Conservation (phyloP, 768 basidiomycete genomes). For the Rubroboletus satanas region DNA sequence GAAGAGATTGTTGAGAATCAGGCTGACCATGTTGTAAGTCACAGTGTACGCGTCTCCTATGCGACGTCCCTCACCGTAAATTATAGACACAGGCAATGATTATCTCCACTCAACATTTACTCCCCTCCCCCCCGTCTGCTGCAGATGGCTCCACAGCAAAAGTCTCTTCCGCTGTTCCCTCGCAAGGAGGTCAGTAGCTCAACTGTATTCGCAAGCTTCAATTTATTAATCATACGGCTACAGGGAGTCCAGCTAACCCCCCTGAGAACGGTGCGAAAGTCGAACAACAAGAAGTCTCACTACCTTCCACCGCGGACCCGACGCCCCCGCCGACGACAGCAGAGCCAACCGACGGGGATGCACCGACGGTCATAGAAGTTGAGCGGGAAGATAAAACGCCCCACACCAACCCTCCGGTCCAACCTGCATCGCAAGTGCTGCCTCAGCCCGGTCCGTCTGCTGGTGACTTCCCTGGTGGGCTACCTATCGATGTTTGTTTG, state of each 20-base stretch:
- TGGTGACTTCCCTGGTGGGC: constrained; percentile 38
- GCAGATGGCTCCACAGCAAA: constrained; percentile 26
- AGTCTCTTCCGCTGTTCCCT: constrained; percentile 19
- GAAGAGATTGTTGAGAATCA: constrained; percentile 69
- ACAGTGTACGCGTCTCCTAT: neutral
- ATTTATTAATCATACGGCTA: neutral
- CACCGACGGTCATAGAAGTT: constrained; percentile 45
- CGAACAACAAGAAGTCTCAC: constrained; percentile 34
- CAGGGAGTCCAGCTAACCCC: constrained; percentile 23
- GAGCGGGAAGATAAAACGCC: constrained; percentile 39
- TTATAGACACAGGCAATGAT: constrained; percentile 84
- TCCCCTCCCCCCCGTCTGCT: constrained; percentile 38
- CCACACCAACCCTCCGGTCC: constrained; percentile 27
- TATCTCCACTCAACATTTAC: constrained; percentile 81
- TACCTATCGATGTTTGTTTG: constrained; percentile 70
- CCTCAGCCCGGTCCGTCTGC: constrained; percentile 23
- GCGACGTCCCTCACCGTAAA: constrained; percentile 1
- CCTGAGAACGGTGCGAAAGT: constrained; percentile 28
- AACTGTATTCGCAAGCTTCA: neutral
- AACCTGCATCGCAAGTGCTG: constrained; percentile 11
- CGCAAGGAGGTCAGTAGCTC: constrained; percentile 25
- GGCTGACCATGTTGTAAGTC: constrained; percentile 49
- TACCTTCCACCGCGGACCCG: constrained; percentile 32
- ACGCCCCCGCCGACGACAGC: constrained; percentile 26
- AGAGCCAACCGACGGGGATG: constrained; percentile 25